Evolutionary conservation across 768 basidiomycete species (phyloP).

Genomic region (Suillus lakei): DNA sequence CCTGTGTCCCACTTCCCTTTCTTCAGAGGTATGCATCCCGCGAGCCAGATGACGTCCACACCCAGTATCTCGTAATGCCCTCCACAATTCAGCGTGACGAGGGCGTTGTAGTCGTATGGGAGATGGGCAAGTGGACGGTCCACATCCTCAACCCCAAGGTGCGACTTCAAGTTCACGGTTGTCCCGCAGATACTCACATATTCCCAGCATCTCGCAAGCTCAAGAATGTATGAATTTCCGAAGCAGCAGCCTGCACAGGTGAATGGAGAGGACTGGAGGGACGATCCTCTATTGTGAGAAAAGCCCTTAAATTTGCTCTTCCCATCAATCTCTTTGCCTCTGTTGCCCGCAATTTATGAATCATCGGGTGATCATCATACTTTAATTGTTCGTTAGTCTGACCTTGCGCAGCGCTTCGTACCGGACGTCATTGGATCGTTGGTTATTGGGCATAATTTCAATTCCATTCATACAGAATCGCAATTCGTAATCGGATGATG

Average conservation of each 20-base stretch:
- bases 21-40: too few species aligned
- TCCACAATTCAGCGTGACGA: too few species aligned
- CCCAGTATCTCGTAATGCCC: too few species aligned
- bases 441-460: conserved; percentile 40
- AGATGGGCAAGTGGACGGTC: too few species aligned
- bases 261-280: conserved; percentile 44
- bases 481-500: conserved; percentile 43
- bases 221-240: conserved; percentile 12
- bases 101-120: too few species aligned
- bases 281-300: conserved; percentile 39
- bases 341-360: conserved; percentile 38
- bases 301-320: conserved; percentile 37
- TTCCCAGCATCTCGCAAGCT: too few species aligned
- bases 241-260: conserved; percentile 30
- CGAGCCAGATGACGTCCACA: too few species aligned
- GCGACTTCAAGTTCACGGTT: too few species aligned
- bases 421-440: conserved; percentile 42
- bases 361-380: conserved; percentile 24
- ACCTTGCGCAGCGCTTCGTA: conserved; percentile 32
- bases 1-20: too few species aligned
- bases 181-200: too few species aligned
- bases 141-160: too few species aligned
- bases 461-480: conserved; percentile 31
- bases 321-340: conserved; percentile 39
- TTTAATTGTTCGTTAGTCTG: conserved; percentile 29